Evolutionary conservation across 1,139 yeast species (phyloP).

Genomic region (Debaryomyces psychrophilus): DNA sequence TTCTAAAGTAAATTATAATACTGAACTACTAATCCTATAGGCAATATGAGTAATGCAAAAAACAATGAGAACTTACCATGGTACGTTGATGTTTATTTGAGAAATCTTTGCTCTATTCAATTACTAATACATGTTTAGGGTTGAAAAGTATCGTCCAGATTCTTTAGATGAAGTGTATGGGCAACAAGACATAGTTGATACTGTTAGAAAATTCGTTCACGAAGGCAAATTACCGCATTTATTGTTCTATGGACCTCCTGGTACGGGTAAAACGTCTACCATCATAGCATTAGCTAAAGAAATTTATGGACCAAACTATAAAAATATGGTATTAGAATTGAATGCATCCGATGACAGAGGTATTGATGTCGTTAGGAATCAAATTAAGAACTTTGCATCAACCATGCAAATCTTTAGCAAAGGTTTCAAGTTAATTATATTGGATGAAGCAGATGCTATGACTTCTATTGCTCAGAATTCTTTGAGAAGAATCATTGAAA

Average conservation of each 20-base stretch:
- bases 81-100: slow-evolving; percentile 31
- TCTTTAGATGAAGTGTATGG: slow-evolving; percentile 87
- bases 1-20: no score
- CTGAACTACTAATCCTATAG: neutral
- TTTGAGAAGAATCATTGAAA: slow-evolving; percentile 86
- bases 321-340: slow-evolving; percentile 87
- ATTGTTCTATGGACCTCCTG: slow-evolving; percentile 95
- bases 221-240: slow-evolving; percentile 87
- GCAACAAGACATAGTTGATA: slow-evolving; percentile 81
- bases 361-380: slow-evolving; percentile 82
- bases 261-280: slow-evolving; percentile 96
- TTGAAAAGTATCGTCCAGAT: slow-evolving; percentile 92
- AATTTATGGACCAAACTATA: slow-evolving; percentile 83
- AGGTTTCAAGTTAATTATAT: slow-evolving; percentile 85
- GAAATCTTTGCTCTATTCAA: neutral
- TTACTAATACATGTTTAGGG: slow-evolving; percentile 50
- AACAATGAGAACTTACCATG: slow-evolving; percentile 42
- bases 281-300: slow-evolving; percentile 88
- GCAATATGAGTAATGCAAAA: slow-evolving; percentile 10
- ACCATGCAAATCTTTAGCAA: slow-evolving; percentile 86
- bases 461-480: slow-evolving; percentile 95
- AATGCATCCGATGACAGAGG: slow-evolving; percentile 89
- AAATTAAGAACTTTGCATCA: slow-evolving; percentile 81
- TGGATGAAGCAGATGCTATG: slow-evolving; percentile 99
- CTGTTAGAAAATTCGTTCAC: slow-evolving; percentile 79